Conservation (phyloP, 805 yeast species). For the Hanseniaspora lindneri region DNA sequence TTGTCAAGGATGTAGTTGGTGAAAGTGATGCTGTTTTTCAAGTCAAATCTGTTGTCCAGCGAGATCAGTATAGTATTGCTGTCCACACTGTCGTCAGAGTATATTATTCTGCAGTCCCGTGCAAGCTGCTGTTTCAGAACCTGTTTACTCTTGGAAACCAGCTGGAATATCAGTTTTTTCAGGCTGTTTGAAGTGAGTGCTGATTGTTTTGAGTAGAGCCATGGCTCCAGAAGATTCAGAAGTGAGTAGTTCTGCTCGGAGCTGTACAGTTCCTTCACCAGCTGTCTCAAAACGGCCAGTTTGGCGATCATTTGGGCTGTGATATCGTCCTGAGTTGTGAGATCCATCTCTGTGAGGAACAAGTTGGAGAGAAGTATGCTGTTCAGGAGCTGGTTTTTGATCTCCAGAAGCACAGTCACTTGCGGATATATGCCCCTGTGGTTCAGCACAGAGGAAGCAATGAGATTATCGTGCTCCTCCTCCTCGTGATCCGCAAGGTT, state of each 20-base stretch:
- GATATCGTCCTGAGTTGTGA: slow-evolving; percentile 71
- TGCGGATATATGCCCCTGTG: slow-evolving; percentile 68
- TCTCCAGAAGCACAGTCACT: slow-evolving; percentile 63
- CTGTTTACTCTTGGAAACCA: slow-evolving; percentile 8
- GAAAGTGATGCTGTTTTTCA: slow-evolving; percentile 12
- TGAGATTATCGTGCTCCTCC: slow-evolving; percentile 42
- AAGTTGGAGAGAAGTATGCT: slow-evolving; percentile 71
- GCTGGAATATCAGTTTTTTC: slow-evolving; percentile 46
- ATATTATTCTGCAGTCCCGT: slow-evolving; percentile 7
- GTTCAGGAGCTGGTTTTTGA: slow-evolving; percentile 72
- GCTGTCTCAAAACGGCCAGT: slow-evolving; percentile 43
- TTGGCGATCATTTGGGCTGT: slow-evolving; percentile 51
- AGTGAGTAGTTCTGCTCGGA: slow-evolving; percentile 54
- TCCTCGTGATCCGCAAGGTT: slow-evolving; percentile 63
- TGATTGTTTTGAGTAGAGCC: slow-evolving; percentile 75
- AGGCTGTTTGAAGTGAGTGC: slow-evolving; percentile 74
- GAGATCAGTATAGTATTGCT: slow-evolving; percentile 5
- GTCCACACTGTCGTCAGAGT: slow-evolving; percentile 1
- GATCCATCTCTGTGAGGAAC: slow-evolving; percentile 36
- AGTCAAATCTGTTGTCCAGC: slow-evolving; percentile 14
- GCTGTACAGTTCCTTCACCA: slow-evolving; percentile 91
- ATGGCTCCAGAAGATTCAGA: slow-evolving; percentile 63
- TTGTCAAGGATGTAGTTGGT: slow-evolving; percentile 9
- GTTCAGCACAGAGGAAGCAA: slow-evolving; percentile 49
- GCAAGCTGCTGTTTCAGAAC: slow-evolving; percentile 12